Evolutionary conservation across 2,329 filamentous ascomycete genomes (phyloP), one percentile per base, ranked within the genome.

Genomic region (Nothomitra cinnamomea): DNA sequence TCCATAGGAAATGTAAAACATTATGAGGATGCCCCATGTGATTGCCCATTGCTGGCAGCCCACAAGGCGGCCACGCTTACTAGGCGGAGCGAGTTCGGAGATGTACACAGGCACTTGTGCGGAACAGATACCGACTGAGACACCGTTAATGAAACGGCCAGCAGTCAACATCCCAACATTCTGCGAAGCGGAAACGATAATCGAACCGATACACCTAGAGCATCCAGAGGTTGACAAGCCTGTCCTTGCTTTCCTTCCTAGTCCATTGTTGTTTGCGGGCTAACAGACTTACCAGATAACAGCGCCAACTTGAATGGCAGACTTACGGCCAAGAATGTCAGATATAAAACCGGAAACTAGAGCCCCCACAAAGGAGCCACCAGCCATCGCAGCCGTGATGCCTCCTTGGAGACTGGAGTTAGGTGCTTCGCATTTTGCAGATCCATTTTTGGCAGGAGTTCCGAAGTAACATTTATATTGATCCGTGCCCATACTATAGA

Each of bases 41-140:
- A 85, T 84, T 25, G 79, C 80, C 77, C 79, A 83, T 62, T 85
- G 81, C 60, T 85, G 80, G 2, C 83, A 66, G 1, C 75, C 76
- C 15, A 85, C 77, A 2, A 83, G 73, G 10, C 78, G 72, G 6
- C 80, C 80, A 52, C 76, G 72, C 53, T 74, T 74, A 58, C 75
- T 73, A 58, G 74, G 75, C 17, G 75, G 73, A 0, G 73, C 81
- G 17, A 85, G 71, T 63, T 86, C 83, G 52, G 79, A 75, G 57
- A 83, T 77, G 63, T 85, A 86, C 19, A 85, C 77, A 0, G 80
- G 81, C 1, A 85, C 82, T 60, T 85, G 72, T 6, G 82, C 79
- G 25, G 81, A 85, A 58, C 79, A 79, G 59, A 88, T 86, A 56
- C 85, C 85, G 54, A 88, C 82, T 54, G 80, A 80, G 58, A 67